These are phyloP conservation scores for Chaetothyriales sp. DNA, from an alignment of 2,329 filamentous ascomycete genomes.

Conservation along the genomic window DNA sequence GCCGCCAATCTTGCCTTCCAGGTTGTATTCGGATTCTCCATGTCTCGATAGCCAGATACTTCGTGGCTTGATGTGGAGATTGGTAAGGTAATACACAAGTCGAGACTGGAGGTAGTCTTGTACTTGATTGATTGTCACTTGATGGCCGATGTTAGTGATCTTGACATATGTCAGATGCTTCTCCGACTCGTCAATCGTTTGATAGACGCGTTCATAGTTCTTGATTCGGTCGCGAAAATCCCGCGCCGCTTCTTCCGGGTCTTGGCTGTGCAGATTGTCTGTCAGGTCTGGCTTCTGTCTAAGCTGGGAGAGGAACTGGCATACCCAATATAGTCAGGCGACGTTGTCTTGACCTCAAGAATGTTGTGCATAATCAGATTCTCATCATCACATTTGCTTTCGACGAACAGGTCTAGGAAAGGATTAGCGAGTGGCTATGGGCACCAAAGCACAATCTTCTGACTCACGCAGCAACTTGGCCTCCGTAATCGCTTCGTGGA, in stretches of 20 bases:
- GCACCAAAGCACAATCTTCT: background rate
- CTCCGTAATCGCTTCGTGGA: constrained; percentile 59
- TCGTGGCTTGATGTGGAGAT: constrained; percentile 88
- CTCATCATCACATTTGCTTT: constrained; percentile 93
- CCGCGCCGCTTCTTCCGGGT: constrained; percentile 75
- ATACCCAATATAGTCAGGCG: constrained; percentile 64
- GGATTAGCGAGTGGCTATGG: background rate
- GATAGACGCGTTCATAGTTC: constrained; percentile 95
- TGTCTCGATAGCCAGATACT: constrained; percentile 97
- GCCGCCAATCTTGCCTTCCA: constrained; percentile 80
- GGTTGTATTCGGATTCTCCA: constrained; percentile 85
- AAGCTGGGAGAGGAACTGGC: background rate
- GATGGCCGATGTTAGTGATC: constrained; percentile 87
- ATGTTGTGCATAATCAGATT: constrained; percentile 97
- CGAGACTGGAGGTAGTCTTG: constrained; percentile 92
- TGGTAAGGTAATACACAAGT: constrained; percentile 97
- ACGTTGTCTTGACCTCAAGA: constrained; percentile 89
- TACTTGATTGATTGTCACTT: constrained; percentile 96
- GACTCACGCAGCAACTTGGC: constrained; percentile 52
- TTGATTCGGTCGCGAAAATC: constrained; percentile 90
- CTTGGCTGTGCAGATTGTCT: constrained; percentile 46
- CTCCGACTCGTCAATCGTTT: constrained; percentile 83
- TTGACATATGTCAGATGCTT: constrained; percentile 85
- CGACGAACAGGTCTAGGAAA: constrained; percentile 65
- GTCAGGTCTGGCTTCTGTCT: background rate